Base-by-base conservation (phyloP, 2,329 filamentous ascomycete species). In the Pseudonectria buxi region DNA sequence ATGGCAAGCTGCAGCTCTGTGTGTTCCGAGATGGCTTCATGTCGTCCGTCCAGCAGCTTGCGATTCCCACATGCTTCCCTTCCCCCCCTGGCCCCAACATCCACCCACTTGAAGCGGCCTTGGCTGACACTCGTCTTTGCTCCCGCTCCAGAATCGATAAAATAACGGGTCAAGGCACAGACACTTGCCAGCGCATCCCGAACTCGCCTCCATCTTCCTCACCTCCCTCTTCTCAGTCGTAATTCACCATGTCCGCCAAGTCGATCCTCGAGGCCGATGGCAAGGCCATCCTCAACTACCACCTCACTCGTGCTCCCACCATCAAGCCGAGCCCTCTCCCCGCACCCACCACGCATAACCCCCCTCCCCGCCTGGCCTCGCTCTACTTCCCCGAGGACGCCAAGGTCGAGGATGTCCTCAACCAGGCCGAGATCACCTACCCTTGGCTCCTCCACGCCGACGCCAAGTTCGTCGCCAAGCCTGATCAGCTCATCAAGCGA, bases 271-370 rank as follows among this genome's bases (percentile, higher is more conserved):
- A 98, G 78, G 90, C 90, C 76, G 92, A 98, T 74, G 92, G 92
- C 80, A 98, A 98, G 85, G 92, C 92, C 78, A 96, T 98, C 75
- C 79, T 98, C 79, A 96, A 95, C 85, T 98, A 96, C 79, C 92
- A 96, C 77, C 88, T 98, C 70, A 96, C 92, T 57, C 85, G 92
- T 64, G 87, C 92, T 54, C 83, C 88, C 51, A 84, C 94, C 66
- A 95, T 98, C 80, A 96, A 95, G 84, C 86, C 90, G 53, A 90
- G 88, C 60, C 88, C 92, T 69, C 87, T 96, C 39, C 86, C 89
- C 54, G 64, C 76, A 51, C 75, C 85, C 47, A 68, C 84, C 49
- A 92, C 79, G 65, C 92, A 98, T 81, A 96, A 96, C 74, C 72
- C 92, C 53, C 82, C 92, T 44, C 72, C 89, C 55, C 90, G 86